A percentile compares a stretch with the other conserved stretches of the same genome.
These are phyloP conservation scores for Phtheirospermum japonicum DNA, from an alignment of 257 asterid species.

Conservation along the genomic window DNA sequence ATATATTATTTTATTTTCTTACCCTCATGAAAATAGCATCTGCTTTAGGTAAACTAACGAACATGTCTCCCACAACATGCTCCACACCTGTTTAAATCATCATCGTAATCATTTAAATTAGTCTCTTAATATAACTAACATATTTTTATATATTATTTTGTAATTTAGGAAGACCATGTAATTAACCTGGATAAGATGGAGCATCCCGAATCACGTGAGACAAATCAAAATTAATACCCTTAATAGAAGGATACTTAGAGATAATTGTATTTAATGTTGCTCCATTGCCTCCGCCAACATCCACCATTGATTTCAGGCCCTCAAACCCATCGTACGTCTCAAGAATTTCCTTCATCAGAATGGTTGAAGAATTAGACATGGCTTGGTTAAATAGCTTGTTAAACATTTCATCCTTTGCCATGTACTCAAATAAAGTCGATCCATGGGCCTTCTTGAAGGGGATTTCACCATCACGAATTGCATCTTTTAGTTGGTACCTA, in stretches of 20 bases:
- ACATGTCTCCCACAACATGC: conserved; percentile 72
- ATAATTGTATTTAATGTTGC: conserved; percentile 32
- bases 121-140: too few species aligned
- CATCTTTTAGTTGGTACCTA: conserved; percentile 38
- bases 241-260: conserved; percentile 35
- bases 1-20: too few species aligned
- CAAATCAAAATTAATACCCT: conserved; percentile 45
- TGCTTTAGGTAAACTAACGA: conserved; percentile 59
- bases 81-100: conserved; percentile 51
- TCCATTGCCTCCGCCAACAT: conserved; percentile 58
- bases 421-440: conserved; percentile 37
- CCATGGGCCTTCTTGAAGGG: conserved; percentile 45
- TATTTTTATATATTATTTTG: too few species aligned
- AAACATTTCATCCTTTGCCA: conserved; percentile 21
- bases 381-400: conserved; percentile 32
- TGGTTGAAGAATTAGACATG: conserved; percentile 35
- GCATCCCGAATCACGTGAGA: conserved; percentile 52
- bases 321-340: conserved; percentile 41
- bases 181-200: conserved; percentile 31
- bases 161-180: too few species aligned
- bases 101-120: too few species aligned
- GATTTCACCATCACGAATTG: conserved; percentile 44
- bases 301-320: conserved; percentile 35
- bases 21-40: conserved; percentile 83
- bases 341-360: conserved; percentile 32